A percentile compares a stretch with the other conserved stretches of the same genome.
phyloP scores from a whole-genome alignment of 1,139 yeast species.

The Debaryomyces nepalensis region DNA sequence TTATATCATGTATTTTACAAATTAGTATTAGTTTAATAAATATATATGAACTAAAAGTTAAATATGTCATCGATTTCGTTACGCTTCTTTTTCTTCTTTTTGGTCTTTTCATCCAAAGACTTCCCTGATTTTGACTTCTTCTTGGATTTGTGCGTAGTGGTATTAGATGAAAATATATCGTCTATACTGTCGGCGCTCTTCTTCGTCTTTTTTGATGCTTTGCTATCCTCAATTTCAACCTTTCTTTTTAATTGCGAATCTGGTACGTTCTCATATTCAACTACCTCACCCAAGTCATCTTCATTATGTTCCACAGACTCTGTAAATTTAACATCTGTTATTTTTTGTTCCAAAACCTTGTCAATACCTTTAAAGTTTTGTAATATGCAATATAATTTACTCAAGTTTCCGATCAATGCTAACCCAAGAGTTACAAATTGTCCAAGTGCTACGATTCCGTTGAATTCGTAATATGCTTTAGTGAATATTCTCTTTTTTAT shows the following conservation, averaged over 20 bases:
- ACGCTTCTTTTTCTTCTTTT: constrained; percentile 38
- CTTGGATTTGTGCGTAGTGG: constrained; percentile 1
- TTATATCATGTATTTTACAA: constrained; percentile 8
- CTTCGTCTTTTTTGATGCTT: constrained; percentile 14
- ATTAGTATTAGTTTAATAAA: constrained; percentile 4
- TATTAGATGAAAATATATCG: constrained; percentile 7
- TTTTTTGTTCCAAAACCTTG: neutral
- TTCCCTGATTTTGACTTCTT: constrained; percentile 14
- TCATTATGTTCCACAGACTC: neutral
- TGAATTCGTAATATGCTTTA: constrained; percentile 62
- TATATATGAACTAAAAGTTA: constrained; percentile 23
- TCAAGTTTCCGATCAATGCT: constrained; percentile 61
- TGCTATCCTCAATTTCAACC: constrained; percentile 3
- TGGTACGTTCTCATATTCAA: constrained; percentile 18
- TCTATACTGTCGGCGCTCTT: constrained; percentile 13
- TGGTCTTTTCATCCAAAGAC: constrained; percentile 23
- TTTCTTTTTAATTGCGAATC: constrained; percentile 10
- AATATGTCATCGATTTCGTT: constrained; percentile 65
- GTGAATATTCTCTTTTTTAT: constrained; percentile 44
- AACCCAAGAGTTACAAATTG: constrained; percentile 80
- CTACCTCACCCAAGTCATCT: constrained; percentile 34
- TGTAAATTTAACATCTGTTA: constrained; percentile 1
- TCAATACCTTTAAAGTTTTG: constrained; percentile 21
- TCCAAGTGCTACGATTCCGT: constrained; percentile 72
- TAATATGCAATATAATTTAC: constrained; percentile 48